Base-by-base conservation (phyloP, 768 basidiomycete genomes). In the Suillus spraguei region DNA sequence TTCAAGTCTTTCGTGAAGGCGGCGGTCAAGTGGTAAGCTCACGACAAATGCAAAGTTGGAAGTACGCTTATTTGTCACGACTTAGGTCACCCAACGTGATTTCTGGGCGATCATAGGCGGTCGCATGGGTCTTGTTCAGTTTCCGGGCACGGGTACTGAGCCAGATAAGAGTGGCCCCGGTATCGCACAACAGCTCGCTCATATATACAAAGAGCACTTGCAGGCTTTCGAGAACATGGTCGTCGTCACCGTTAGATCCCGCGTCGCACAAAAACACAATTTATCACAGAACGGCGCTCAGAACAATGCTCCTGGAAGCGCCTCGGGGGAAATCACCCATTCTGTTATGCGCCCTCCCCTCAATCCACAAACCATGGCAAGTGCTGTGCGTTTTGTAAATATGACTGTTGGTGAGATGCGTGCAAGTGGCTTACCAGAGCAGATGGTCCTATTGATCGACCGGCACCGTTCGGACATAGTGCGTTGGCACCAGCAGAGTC, bases 31-130 rank as follows among this genome's bases (percentile, higher is more conserved):
- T 80, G 63, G 88, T 87, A 68, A 68, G 79, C 76, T 53, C 11
- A n/a, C 33, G 17, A 6, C 42, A 41, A 54, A 33, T 36, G 28
- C 22, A 36, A 61, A 49, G 36, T 8, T 65, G 36, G n/a, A 55
- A 17, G 32, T 16, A 61, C 63, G 46, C 56, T 69, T 8, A 69
- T 67, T 59, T 49, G 50, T 52, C 35, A 14, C 28, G 44, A 47
- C 65, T n/a, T 60, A 89, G 88, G 83, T 88, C 14, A 77, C 77
- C 32, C 74, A 76, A 62, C 81, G 82, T 54, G 88, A 90, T 39
- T 65, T 80, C 63, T 92, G 90, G 91, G 69, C 82, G 17, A 76
- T 88, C 52, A 84, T 92, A 62, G 91, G 84, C 20, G 90, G 83
- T n/a, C 82, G 81, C 28, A 79, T 92, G 74, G 87, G 85, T 20